Evolutionary conservation across 2,329 filamentous ascomycete species (phyloP), one percentile per base, ranked within the genome.

Genomic region (Metarhizium album): DNA sequence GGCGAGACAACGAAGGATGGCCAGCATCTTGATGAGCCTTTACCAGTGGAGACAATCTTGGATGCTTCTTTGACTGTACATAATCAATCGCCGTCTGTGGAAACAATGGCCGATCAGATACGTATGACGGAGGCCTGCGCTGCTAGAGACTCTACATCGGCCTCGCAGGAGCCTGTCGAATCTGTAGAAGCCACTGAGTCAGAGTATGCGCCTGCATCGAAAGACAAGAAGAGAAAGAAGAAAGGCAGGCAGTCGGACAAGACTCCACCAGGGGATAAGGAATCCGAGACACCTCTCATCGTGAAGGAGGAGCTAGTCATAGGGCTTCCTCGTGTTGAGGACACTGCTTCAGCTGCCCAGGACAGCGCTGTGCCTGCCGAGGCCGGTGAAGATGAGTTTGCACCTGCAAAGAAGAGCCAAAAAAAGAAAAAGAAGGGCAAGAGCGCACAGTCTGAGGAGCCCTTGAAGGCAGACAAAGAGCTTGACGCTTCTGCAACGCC

Each of bases 211-310:
- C 33, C 20, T n/a, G 31, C n/a, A 23, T 33, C 38, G 9, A 53
- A 53, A 51, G 57, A 49, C 46, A 61, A 59, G 51, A 61, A 60
- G 51, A 59, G 57, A 48, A 60, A 60, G 53, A 62, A 59, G 51
- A 59, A 62, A 53, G 56, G 40, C 42, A 60, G 57, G 37, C 40
- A 49, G n/a, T 16, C 50, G 27, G 46, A 22, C 3, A 47, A 54
- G 7, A 23, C 40, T 13, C 52, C 56, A 48, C 35, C 27, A 6
- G 27, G 11, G 27, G 27, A 6, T 29, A 29, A 2, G 27, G 27
- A 29, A 9, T 9, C 27, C 27, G 27, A 29, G 27, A 29, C 27
- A 9, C 27, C 11, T 29, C 27, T 9, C 27, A 29, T 29, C 27
- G 11, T 29, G 27, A 9, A 29, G 27, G 27, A 29, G 27, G 7